Percentiles rank a stretch among this genome's conserved stretches.
Evolutionary conservation across 1,284 basidiomycete genomes (phyloP).

Genomic region (Melampsora larici-populina): DNA sequence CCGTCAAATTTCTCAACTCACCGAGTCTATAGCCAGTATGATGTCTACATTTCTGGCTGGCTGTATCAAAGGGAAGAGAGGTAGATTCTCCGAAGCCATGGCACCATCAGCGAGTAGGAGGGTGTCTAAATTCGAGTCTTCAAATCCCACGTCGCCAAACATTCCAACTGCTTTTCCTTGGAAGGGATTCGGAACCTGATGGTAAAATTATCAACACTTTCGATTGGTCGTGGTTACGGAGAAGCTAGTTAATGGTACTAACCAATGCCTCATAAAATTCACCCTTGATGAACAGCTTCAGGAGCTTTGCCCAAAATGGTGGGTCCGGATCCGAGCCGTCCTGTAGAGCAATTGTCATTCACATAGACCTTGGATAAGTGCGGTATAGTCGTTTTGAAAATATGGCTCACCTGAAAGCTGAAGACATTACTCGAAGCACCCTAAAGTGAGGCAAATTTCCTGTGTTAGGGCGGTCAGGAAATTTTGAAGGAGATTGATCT

Average conservation of each 20-base stretch:
- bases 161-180: conserved; percentile 19
- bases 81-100: conserved; percentile 39
- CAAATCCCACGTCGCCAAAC: conserved; percentile 13
- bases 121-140: conserved; percentile 14
- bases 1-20: not conserved
- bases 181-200: conserved; percentile 42
- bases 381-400: no score
- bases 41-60: conserved; percentile 29
- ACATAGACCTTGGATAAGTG: no score
- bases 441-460: not conserved
- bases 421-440: conserved; percentile 38
- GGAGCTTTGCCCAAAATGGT: conserved; percentile 22
- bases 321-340: conserved; percentile 30
- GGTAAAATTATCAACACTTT: not conserved
- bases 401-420: conserved; percentile 28
- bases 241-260: not conserved
- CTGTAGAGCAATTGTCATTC: not conserved
- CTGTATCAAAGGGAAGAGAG: conserved; percentile 37
- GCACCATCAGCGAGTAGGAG: conserved; percentile 38
- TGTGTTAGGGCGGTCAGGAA: not conserved
- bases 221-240: no score
- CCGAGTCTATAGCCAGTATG: conserved; percentile 40
- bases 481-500: not conserved
- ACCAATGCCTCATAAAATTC: conserved; percentile 39
- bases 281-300: conserved; percentile 31